A percentile compares a stretch with the other conserved stretches of the same genome.
Conservation (phyloP, 2,329 filamentous ascomycete species). For the Alternaria atra region DNA sequence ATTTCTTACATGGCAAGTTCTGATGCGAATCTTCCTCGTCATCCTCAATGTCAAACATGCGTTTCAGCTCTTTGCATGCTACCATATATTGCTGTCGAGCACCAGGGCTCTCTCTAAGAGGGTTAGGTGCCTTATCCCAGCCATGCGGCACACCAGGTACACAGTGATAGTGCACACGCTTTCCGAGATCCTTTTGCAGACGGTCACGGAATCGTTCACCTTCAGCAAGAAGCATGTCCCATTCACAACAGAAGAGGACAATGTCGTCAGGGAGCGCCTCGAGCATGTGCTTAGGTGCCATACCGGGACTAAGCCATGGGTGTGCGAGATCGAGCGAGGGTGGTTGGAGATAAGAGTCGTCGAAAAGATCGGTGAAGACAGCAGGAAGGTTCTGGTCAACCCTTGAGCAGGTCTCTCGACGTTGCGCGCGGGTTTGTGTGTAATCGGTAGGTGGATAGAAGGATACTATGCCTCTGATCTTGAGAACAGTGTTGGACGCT, state of each 20-base stretch:
- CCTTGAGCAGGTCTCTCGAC: conserved; percentile 63
- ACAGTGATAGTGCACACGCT: conserved; percentile 67
- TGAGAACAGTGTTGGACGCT: conserved; percentile 51
- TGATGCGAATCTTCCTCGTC: conserved; percentile 32
- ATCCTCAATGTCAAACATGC: conserved; percentile 52
- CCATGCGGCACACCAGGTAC: conserved; percentile 68
- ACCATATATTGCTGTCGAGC: conserved; percentile 64
- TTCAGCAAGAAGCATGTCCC: conserved; percentile 72
- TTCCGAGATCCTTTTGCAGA: conserved; percentile 61
- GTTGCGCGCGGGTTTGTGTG: conserved; percentile 66
- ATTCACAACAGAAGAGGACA: conserved; percentile 70
- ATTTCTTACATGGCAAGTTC: conserved; percentile 17
- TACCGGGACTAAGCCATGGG: conserved; percentile 67
- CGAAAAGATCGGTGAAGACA: conserved; percentile 62
- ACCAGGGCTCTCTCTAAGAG: conserved; percentile 61
- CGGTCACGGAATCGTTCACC: conserved; percentile 69
- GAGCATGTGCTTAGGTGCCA: conserved; percentile 64
- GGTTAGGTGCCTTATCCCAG: conserved; percentile 74
- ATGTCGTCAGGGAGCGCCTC: conserved; percentile 65
- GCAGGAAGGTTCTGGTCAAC: conserved; percentile 62
- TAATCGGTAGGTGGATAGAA: conserved; percentile 73
- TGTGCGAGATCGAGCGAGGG: conserved; percentile 61
- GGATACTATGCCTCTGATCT: conserved; percentile 65
- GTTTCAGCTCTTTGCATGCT: conserved; percentile 62
- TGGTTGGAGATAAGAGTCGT: conserved; percentile 60